phyloP scores from a whole-genome alignment of 2,329 filamentous ascomycete species.

The Sarocladiaceae sp. region DNA sequence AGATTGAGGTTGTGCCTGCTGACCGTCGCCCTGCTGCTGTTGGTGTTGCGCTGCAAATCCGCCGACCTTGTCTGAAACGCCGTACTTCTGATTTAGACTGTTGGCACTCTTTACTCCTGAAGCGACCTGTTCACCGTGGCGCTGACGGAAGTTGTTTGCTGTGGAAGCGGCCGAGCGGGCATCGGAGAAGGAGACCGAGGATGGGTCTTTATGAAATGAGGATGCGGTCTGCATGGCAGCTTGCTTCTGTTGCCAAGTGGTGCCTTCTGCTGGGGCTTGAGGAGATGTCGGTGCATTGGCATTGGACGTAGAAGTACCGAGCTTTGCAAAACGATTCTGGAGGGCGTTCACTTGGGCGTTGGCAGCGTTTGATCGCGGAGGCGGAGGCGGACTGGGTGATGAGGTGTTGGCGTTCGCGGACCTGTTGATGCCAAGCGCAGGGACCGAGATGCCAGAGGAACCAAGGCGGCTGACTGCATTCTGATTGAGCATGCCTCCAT shows the following conservation, averaged over 20 bases:
- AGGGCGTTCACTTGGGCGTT: constrained; percentile 56
- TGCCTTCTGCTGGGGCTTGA: constrained; percentile 40
- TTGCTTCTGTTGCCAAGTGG: constrained; percentile 62
- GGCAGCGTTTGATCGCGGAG: constrained; percentile 20
- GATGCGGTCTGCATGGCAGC: constrained; percentile 58
- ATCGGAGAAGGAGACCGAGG: constrained; percentile 57
- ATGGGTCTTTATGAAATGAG: constrained; percentile 56
- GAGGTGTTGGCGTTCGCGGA: constrained; percentile 19
- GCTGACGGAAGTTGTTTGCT: constrained; percentile 64
- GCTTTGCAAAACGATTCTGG: constrained; percentile 60
- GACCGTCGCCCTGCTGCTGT: not conserved
- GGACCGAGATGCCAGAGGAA: constrained; percentile 72
- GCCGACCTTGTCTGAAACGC: constrained; percentile 37
- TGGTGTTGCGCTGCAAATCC: constrained; percentile 17
- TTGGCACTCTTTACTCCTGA: constrained; percentile 55
- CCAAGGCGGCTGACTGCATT: constrained; percentile 63
- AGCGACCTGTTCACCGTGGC: constrained; percentile 65
- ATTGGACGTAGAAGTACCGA: constrained; percentile 24
- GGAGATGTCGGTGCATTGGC: constrained; percentile 10
- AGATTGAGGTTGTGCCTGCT: not conserved
- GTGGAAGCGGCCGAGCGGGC: constrained; percentile 54
- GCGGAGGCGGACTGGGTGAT: constrained; percentile 21
- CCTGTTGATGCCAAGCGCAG: constrained; percentile 64
- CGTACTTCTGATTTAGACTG: constrained; percentile 58
- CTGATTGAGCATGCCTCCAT: constrained; percentile 38